phyloP scores from a whole-genome alignment of 1,284 basidiomycete genomes.

The Hypsizygus ulmarius region DNA sequence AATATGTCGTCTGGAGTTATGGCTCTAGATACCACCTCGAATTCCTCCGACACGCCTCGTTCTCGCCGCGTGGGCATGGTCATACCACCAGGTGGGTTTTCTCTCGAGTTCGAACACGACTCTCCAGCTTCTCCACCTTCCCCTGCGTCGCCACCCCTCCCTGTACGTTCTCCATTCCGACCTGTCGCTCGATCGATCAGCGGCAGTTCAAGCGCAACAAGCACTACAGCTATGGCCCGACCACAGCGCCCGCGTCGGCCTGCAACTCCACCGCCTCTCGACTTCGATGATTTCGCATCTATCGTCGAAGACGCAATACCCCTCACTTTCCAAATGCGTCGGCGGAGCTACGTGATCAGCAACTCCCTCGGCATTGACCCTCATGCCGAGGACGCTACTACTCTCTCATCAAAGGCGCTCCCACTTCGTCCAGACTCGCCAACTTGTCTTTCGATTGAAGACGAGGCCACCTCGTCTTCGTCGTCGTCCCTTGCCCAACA shows the following conservation, averaged over 20 bases:
- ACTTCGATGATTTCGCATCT: constrained; percentile 27
- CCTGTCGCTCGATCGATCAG: constrained; percentile 30
- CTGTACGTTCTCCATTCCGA: constrained; percentile 38
- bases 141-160: constrained; percentile 27
- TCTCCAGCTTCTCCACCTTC: constrained; percentile 22
- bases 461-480: constrained; percentile 18
- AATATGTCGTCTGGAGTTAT: constrained; percentile 16
- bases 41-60: constrained; percentile 28
- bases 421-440: constrained; percentile 25
- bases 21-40: constrained; percentile 5
- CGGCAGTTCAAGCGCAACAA: constrained; percentile 15
- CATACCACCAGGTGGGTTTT: constrained; percentile 23
- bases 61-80: constrained; percentile 36
- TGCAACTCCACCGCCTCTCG: constrained; percentile 24
- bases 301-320: constrained; percentile 24
- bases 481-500: constrained; percentile 18
- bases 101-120: constrained; percentile 14
- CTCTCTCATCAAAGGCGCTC: constrained; percentile 17
- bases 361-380: constrained; percentile 16
- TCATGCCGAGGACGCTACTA: constrained; percentile 13
- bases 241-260: constrained; percentile 19
- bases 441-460: constrained; percentile 21
- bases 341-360: constrained; percentile 23
- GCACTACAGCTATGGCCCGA: constrained; percentile 5
- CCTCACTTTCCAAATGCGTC: constrained; percentile 24